A percentile compares a stretch with the other conserved stretches of the same genome.
These are phyloP conservation scores for Paracoccidioides lutzii DNA, from an alignment of 2,329 filamentous ascomycete genomes.

Conservation along the genomic window DNA sequence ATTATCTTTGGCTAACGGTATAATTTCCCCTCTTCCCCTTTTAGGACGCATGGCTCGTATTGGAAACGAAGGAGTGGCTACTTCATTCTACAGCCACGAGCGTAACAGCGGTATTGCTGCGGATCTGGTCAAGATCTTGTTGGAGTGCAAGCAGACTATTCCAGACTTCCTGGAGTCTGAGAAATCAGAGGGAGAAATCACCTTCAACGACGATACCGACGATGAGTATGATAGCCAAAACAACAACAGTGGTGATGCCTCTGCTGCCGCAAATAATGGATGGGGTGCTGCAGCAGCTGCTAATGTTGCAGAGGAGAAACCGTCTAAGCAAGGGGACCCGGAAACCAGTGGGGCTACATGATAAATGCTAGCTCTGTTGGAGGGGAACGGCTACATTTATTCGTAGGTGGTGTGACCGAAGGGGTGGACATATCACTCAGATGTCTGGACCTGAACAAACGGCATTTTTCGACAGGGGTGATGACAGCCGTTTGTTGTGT, in stretches of 20 bases:
- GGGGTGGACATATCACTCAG: background rate
- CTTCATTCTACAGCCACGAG: constrained; percentile 72
- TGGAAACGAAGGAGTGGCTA: constrained; percentile 72
- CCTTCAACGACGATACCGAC: constrained; percentile 44
- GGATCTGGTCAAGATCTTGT: constrained; percentile 63
- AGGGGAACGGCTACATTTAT: too few relatives aligned
- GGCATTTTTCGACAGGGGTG: background rate
- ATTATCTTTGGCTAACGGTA: background rate
- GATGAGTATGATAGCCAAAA: constrained; percentile 26
- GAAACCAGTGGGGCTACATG: background rate
- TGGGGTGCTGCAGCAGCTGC: constrained; percentile 5
- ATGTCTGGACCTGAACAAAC: background rate
- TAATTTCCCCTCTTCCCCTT: background rate
- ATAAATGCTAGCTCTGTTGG: constrained; percentile 2
- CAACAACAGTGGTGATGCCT: constrained; percentile 13
- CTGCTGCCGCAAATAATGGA: constrained; percentile 8
- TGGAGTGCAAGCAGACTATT: constrained; percentile 65
- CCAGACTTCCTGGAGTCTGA: constrained; percentile 68
- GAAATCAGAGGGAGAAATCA: constrained; percentile 27
- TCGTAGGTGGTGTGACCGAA: too few relatives aligned
- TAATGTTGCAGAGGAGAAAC: constrained; percentile 1
- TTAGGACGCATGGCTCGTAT: constrained; percentile 84
- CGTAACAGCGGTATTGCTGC: constrained; percentile 57
- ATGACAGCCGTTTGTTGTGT: background rate
- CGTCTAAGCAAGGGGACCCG: constrained; percentile 1